A percentile compares a stretch with the other conserved stretches of the same genome.
These are phyloP conservation scores for Naganishia albida DNA, from an alignment of 1,284 basidiomycete species.

Conservation along the genomic window DNA sequence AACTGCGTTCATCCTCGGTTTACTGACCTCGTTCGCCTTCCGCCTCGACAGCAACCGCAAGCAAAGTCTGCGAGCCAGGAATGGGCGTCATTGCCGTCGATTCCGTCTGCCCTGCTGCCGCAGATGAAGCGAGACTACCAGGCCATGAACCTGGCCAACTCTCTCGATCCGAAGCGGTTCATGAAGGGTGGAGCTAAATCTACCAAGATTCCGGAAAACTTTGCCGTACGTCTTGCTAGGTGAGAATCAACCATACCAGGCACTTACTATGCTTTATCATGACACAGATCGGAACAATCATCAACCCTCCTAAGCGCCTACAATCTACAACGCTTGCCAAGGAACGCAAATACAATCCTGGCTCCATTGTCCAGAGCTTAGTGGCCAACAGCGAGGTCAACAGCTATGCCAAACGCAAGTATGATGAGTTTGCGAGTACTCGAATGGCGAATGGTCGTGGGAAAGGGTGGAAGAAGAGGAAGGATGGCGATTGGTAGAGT, in stretches of 20 bases:
- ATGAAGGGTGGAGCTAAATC: constrained; percentile 82
- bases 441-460: constrained; percentile 73
- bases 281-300: constrained; percentile 78
- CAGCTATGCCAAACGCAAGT: constrained; percentile 91
- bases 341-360: constrained; percentile 78
- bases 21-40: neutral
- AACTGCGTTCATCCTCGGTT: neutral
- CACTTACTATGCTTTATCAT: neutral
- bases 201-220: constrained; percentile 75
- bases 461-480: constrained; percentile 69
- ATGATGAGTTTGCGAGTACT: constrained; percentile 74
- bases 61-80: constrained; percentile 64
- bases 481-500: constrained; percentile 54
- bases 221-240: constrained; percentile 65
- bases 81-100: constrained; percentile 91
- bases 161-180: constrained; percentile 94
- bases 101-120: constrained; percentile 74
- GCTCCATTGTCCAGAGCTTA: constrained; percentile 82
- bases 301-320: constrained; percentile 73
- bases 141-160: constrained; percentile 83
- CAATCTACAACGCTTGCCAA: constrained; percentile 71
- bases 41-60: constrained; percentile 36
- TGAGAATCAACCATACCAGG: neutral
- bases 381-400: constrained; percentile 82
- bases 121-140: constrained; percentile 88